phyloP scores from a whole-genome alignment of 208 protist genomes.

The Trypanosoma conorhini region DNA sequence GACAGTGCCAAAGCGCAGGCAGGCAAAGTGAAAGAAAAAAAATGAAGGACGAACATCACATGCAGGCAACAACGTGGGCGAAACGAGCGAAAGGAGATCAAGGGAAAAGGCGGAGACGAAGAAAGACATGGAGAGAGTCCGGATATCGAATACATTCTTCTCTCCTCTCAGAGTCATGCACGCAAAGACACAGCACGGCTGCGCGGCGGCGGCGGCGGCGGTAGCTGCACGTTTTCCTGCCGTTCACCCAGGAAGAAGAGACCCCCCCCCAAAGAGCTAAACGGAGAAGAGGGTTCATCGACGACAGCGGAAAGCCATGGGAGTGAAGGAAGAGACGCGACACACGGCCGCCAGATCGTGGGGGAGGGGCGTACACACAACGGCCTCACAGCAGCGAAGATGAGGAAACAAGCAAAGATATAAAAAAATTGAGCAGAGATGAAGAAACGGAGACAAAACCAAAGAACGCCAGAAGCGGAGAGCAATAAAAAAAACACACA shows the following conservation, averaged over 20 bases:
- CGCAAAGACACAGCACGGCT: neutral
- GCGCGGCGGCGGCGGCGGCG: neutral
- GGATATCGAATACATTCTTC: slow-evolving; percentile 2
- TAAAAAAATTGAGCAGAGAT: slow-evolving; percentile 17
- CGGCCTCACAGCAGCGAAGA: neutral
- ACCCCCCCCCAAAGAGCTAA: neutral
- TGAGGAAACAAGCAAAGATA: neutral
- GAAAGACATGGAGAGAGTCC: slow-evolving; percentile 20
- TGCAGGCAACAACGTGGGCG: slow-evolving; percentile 18
- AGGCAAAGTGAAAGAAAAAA: neutral
- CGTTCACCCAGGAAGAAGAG: neutral
- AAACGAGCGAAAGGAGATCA: neutral
- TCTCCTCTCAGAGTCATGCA: slow-evolving; percentile 1
- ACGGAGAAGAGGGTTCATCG: neutral
- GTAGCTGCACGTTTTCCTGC: neutral
- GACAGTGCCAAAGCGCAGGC: neutral
- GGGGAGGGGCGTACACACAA: too few species aligned
- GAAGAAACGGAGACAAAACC: slow-evolving; percentile 2
- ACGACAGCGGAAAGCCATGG: slow-evolving; percentile 1
- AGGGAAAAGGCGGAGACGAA: slow-evolving; percentile 17
- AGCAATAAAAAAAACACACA: slow-evolving; percentile 12
- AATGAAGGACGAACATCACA: neutral
- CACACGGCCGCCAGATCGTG: too few species aligned
- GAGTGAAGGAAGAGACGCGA: too few species aligned
- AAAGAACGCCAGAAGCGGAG: neutral